phyloP scores from a whole-genome alignment of 208 protist species.

The Leishmania major region DNA sequence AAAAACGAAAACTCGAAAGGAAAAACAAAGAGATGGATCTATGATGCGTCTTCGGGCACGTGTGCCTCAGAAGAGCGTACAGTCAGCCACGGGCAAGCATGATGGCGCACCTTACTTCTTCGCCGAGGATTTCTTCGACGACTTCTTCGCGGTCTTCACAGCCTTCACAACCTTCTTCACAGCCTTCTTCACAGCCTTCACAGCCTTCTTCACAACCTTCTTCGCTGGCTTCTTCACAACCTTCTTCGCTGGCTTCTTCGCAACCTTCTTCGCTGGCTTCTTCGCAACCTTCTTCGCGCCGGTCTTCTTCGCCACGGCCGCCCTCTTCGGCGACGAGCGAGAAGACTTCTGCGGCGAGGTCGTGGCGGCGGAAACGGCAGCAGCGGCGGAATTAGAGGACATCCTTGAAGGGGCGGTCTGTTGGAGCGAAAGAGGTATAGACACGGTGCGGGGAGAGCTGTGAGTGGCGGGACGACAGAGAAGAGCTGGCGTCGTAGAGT shows the following conservation, averaged over 20 bases:
- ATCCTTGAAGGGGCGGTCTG: slow-evolving; percentile 12
- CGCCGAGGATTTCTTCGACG: slow-evolving; percentile 35
- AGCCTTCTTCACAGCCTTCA: slow-evolving; percentile 15
- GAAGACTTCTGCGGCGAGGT: slow-evolving; percentile 25
- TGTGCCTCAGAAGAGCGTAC: slow-evolving; percentile 5
- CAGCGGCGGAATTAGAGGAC: neutral
- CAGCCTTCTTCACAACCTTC: neutral
- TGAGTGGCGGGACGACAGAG: slow-evolving; percentile 7
- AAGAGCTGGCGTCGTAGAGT: neutral
- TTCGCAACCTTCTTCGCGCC: neutral
- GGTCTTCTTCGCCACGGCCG: slow-evolving; percentile 18
- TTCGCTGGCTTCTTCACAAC: neutral
- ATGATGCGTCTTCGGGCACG: slow-evolving; percentile 8
- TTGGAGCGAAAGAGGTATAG: neutral
- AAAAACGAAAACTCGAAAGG: neutral
- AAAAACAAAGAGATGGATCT: slow-evolving; percentile 21
- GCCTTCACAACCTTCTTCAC: slow-evolving; percentile 18
- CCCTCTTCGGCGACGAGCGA: slow-evolving; percentile 32
- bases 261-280: neutral
- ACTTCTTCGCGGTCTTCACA: slow-evolving; percentile 17
- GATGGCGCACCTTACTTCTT: slow-evolving; percentile 9
- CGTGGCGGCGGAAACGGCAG: slow-evolving; percentile 9
- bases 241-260: slow-evolving; percentile 24
- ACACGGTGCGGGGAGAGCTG: slow-evolving; percentile 21
- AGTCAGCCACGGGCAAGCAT: slow-evolving; percentile 7